phyloP scores from a whole-genome alignment of 1,284 basidiomycete species.

The Irpex sp. region DNA sequence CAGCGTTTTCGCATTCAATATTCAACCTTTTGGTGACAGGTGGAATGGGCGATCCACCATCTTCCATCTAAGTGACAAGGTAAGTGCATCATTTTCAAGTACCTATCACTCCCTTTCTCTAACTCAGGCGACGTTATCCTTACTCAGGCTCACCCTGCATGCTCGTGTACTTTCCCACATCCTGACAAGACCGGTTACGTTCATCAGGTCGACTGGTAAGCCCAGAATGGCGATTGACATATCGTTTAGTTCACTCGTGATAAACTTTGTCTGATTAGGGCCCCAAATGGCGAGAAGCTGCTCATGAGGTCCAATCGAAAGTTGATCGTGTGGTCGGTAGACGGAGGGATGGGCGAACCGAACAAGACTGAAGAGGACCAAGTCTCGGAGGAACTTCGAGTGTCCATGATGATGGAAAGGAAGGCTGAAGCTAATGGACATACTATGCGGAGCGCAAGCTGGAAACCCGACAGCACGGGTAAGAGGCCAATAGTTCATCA shows the following conservation, averaged over 20 bases:
- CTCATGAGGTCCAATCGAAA: constrained; percentile 1
- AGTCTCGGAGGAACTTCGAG: background rate
- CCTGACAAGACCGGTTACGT: background rate
- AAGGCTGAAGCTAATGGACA: background rate
- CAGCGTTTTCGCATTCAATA: background rate
- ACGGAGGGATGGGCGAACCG: background rate
- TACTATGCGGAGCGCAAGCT: background rate
- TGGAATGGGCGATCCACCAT: background rate
- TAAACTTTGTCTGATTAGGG: background rate
- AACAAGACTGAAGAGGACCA: background rate
- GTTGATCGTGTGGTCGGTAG: constrained; percentile 1
- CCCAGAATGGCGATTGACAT: background rate
- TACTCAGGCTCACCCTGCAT: background rate
- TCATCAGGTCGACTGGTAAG: constrained; percentile 4
- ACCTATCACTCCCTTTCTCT: too few relatives aligned
- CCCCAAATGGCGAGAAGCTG: background rate
- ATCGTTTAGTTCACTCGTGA: background rate
- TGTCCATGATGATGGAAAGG: background rate
- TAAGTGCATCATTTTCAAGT: background rate
- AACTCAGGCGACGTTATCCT: too few relatives aligned
- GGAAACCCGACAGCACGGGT: background rate
- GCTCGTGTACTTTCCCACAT: background rate
- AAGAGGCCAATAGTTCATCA: background rate
- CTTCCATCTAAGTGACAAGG: background rate
- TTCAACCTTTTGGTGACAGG: background rate